Evolutionary conservation across 2,329 filamentous ascomycete species (phyloP), one percentile per base, ranked within the genome.

Genomic region (Nemania sp.): DNA sequence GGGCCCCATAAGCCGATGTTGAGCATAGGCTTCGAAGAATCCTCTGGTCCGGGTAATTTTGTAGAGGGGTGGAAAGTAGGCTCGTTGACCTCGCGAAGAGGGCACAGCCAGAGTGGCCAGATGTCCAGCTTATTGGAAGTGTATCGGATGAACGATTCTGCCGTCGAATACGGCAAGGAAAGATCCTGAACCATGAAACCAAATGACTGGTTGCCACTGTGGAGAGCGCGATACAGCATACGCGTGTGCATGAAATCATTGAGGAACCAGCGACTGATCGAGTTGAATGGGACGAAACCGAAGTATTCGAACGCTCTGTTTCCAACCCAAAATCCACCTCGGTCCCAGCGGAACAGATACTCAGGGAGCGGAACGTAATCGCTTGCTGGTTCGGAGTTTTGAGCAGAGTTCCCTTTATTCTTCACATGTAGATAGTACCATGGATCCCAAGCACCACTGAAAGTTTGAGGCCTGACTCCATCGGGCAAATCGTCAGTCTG

Each of bases 391-490:
- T 74, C 64, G 5, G 62, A 56, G n/a, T 66, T 49, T 2, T 64
- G 71, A 63, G 63, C 66, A 11, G 60, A 40, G 11, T n/a, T 34
- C 13, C n/a, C 70, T 13, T 67, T 70, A 13, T 79, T 72, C 65
- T 84, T 74, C 1, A 83, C 87, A 65, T 89, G 88, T 3, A 91
- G 76, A 62, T 90, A 92, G 70, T 90, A 90, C 90, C 89, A 92
- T 0, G 87, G 85, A 65, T 92, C 89, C 5, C 73, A 73, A 0
- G 82, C 75, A 11, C 82, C 77, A 25, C 81, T 82, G 72, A 90
- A 89, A 0, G 72, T 77, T 25, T 74, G 75, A 1, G 76, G 67
- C 45, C 69, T 71, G 2, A 65, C 59, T 1, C 71, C 74, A 0
- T 69, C 54, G 0, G 79, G 79, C 0, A 79, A 17, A 21, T 76